Evolutionary conservation across 139 green algal genomes (phyloP).

Genomic region (Chlorella sp.): DNA sequence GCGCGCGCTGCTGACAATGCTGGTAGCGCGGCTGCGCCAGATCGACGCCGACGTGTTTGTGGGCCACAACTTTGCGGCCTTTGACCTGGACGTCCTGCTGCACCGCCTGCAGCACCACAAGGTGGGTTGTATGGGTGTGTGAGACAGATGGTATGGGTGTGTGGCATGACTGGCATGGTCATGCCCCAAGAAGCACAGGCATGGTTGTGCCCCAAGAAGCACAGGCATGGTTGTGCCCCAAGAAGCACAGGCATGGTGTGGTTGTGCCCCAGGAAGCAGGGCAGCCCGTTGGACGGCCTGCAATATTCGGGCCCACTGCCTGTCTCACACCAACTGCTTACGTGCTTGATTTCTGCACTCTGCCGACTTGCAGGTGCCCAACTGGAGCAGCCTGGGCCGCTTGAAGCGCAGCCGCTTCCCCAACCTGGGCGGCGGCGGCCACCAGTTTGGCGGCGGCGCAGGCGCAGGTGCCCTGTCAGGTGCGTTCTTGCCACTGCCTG

Average conservation of each 20-base stretch:
- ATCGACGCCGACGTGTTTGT: conserved; percentile 96
- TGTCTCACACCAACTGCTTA: background rate
- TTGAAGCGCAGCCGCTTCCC: conserved; percentile 90
- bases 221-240: no score
- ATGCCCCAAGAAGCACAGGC: no score
- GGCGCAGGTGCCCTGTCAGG: conserved; percentile 28
- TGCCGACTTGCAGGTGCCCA: conserved; percentile 72
- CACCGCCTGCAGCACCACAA: conserved; percentile 92
- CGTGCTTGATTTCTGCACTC: no score
- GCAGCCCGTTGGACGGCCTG: no score
- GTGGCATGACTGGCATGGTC: no score
- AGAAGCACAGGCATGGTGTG: no score
- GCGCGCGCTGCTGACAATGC: conserved; percentile 85
- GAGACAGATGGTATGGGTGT: no score
- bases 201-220: no score
- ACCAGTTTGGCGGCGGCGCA: conserved; percentile 88
- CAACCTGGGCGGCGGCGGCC: conserved; percentile 80
- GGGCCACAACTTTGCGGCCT: conserved; percentile 95
- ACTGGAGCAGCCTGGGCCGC: conserved; percentile 94
- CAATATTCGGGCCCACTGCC: no score
- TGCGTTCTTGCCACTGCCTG: background rate
- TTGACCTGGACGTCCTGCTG: conserved; percentile 94
- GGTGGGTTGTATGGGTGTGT: conserved; percentile 61
- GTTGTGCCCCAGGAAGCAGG: no score
- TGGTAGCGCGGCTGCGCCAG: conserved; percentile 79